A percentile compares a stretch with the other conserved stretches of the same genome.
Evolutionary conservation across 441 rosid species (phyloP).

Genomic region (Gossypium schwendimanii): DNA sequence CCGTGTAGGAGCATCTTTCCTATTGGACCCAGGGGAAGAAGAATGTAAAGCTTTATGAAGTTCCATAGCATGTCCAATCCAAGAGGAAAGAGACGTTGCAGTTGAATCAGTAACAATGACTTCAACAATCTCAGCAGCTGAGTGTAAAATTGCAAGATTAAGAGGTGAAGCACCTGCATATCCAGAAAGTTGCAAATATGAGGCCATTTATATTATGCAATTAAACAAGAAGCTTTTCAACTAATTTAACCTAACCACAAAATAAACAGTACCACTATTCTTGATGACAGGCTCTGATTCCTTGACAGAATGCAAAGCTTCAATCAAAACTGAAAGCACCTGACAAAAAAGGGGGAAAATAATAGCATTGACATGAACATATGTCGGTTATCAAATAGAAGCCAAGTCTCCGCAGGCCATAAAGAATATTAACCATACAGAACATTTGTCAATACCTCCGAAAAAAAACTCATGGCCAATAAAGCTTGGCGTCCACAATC

Average conservation of each 20-base stretch:
- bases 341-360: slow-evolving; percentile 15
- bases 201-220: slow-evolving; percentile 17
- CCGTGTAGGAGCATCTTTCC: slow-evolving; percentile 88
- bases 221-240: slow-evolving; percentile 14
- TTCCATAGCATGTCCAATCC: slow-evolving; percentile 84
- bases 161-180: slow-evolving; percentile 80
- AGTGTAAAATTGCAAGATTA: slow-evolving; percentile 90
- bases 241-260: slow-evolving; percentile 16
- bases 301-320: slow-evolving; percentile 75
- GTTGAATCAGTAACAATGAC: slow-evolving; percentile 82
- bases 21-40: slow-evolving; percentile 87
- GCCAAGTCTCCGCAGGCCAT: not conserved
- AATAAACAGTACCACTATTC: slow-evolving; percentile 43
- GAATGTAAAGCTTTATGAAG: slow-evolving; percentile 87
- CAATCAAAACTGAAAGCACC: slow-evolving; percentile 78
- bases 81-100: slow-evolving; percentile 71
- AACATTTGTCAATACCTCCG: slow-evolving; percentile 59
- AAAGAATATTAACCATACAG: not conserved
- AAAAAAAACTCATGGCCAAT: slow-evolving; percentile 65
- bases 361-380: not conserved
- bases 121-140: slow-evolving; percentile 96
- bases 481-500: slow-evolving; percentile 95
- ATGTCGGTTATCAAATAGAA: not conserved
- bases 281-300: slow-evolving; percentile 63
- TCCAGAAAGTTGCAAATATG: slow-evolving; percentile 26